Base-by-base conservation (phyloP, 768 basidiomycete genomes). In the Ephemerocybe angulata region DNA sequence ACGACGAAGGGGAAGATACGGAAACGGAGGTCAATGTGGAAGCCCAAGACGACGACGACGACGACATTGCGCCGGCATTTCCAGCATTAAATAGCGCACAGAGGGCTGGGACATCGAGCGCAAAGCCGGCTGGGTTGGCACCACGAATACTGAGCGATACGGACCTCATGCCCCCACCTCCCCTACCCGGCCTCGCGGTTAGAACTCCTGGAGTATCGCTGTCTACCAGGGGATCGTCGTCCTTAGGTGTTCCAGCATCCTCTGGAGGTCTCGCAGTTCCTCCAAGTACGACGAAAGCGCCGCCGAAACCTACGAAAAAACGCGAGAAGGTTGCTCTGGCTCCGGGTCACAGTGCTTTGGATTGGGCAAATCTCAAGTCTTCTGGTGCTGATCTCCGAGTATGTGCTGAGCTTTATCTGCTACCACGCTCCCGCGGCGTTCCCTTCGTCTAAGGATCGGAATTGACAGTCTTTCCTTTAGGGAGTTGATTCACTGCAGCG, bases 351-450 rank as follows among this genome's bases (percentile, higher is more conserved):
- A 89, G 91, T 58, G 85, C 93, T 10, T 70, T 99, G 27, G 97
- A 99, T 70, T 99, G 96, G 96, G 94, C 93, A 1, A 84, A 79
- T 43, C 71, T 97, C 55, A 94, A 95, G 69, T 73, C 83, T 3
- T 92, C 87, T 4, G 94, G 94, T 1, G 65, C 72, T 52, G 86
- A 97, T 76, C 70, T 98, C 6, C 73, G 90, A 51, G 93, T 94
- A 62, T 54, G 81, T 70, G n/a, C 33, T 15, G 11, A 3, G 1
- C 2, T 46, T 42, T 37, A 51, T 3, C 27, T 37, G 41, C 17
- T 27, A 50, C 27, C 35, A 21, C 47, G 50, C 8, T 50, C 13
- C 5, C 47, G 28, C 42, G n/a, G n/a, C n/a, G n/a, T n/a, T n/a
- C 30, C 27, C 25, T 27, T 31, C n/a, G 30, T 7, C 15, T 24